Evolutionary conservation across 345 rosid genomes (phyloP).

Genomic region (Salix koriyanagi): DNA sequence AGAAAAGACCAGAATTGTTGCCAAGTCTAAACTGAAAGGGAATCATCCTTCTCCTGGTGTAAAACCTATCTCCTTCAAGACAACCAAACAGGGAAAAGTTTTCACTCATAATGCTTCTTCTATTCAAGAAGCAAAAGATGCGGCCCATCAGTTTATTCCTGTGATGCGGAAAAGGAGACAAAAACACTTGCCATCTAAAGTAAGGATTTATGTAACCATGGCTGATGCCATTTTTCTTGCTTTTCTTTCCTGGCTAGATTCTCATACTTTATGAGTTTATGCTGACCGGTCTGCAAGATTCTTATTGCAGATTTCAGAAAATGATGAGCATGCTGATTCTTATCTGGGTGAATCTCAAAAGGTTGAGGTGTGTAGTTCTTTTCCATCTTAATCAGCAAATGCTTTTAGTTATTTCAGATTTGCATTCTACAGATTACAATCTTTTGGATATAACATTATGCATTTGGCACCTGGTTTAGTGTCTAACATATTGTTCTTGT

Average conservation of each 20-base stretch:
- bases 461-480: neutral
- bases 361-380: slow-evolving; percentile 38
- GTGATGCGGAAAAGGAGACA: slow-evolving; percentile 54
- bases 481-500: neutral
- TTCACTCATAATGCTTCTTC: slow-evolving; percentile 24
- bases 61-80: slow-evolving; percentile 33
- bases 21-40: slow-evolving; percentile 45
- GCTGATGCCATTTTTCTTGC: slow-evolving; percentile 5
- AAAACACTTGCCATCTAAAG: slow-evolving; percentile 52
- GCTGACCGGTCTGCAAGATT: slow-evolving; percentile 20
- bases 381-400: slow-evolving; percentile 5
- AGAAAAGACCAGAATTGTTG: slow-evolving; percentile 36
- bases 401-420: neutral
- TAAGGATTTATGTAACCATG: slow-evolving; percentile 28
- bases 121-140: slow-evolving; percentile 42
- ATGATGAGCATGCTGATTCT: slow-evolving; percentile 39
- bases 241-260: slow-evolving; percentile 3
- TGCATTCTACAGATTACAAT: slow-evolving; percentile 9
- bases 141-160: slow-evolving; percentile 31
- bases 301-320: slow-evolving; percentile 45
- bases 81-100: slow-evolving; percentile 39
- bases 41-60: slow-evolving; percentile 38
- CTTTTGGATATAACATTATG: neutral
- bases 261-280: slow-evolving; percentile 22
- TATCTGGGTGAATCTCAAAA: slow-evolving; percentile 38